A percentile compares a stretch with the other conserved stretches of the same genome.
Evolutionary conservation across 352 stramenopile genomes (phyloP).

Genomic region (Pilasporangium apinafurcum): DNA sequence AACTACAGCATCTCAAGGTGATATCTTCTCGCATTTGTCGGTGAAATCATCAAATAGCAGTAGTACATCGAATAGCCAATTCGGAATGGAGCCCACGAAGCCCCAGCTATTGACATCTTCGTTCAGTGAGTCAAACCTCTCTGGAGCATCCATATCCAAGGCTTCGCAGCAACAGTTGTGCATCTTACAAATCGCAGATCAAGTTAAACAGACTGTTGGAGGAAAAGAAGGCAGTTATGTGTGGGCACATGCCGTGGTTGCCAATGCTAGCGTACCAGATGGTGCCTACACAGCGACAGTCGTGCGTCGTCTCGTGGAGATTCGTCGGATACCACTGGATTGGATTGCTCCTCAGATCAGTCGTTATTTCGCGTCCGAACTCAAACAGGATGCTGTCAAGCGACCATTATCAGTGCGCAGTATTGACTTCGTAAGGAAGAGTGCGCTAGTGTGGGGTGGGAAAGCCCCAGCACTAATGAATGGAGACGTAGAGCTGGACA

Average conservation of each 20-base stretch:
- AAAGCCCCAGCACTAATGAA: constrained; percentile 25
- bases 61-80: not conserved
- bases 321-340: constrained; percentile 44
- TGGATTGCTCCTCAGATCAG: constrained; percentile 61
- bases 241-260: constrained; percentile 63
- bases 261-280: constrained; percentile 18
- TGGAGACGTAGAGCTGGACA: constrained; percentile 45
- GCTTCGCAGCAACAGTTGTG: constrained; percentile 36
- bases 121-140: constrained; percentile 35
- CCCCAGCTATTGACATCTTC: constrained; percentile 10
- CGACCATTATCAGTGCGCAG: constrained; percentile 63
- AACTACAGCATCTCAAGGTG: constrained; percentile 3
- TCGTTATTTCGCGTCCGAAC: constrained; percentile 72
- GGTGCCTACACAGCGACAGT: constrained; percentile 15
- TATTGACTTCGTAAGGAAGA: constrained; percentile 77
- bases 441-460: constrained; percentile 58
- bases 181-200: constrained; percentile 45
- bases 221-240: constrained; percentile 48
- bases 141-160: constrained; percentile 9
- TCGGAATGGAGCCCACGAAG: not conserved
- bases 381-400: constrained; percentile 56
- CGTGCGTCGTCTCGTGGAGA: constrained; percentile 30
- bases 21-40: constrained; percentile 4
- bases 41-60: constrained; percentile 14
- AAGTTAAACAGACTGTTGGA: constrained; percentile 27